Evolutionary conservation across 2,329 filamentous ascomycete species (phyloP).

Genomic region (Metarhizium sp.): DNA sequence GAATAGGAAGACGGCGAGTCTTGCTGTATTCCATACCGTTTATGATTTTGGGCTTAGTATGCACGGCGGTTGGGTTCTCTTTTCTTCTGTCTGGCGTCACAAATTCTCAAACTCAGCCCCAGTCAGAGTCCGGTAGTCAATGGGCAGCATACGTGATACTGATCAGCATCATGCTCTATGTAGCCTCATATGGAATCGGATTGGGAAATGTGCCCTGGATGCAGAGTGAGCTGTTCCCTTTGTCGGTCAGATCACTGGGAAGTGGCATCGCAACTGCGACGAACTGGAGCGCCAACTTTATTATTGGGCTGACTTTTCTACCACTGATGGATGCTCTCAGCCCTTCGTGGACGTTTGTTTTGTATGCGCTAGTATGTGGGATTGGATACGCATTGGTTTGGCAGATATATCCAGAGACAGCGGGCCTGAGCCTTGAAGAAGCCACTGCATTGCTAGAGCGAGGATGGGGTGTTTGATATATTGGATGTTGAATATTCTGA

Average conservation of each 20-base stretch:
- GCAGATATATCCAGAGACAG: conserved; percentile 78
- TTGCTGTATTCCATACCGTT: conserved; percentile 75
- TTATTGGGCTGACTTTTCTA: conserved; percentile 78
- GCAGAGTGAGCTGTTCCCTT: conserved; percentile 83
- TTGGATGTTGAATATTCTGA: not conserved
- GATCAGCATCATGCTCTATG: conserved; percentile 69
- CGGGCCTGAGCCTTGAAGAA: conserved; percentile 72
- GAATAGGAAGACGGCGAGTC: conserved; percentile 68
- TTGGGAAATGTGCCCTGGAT: conserved; percentile 94
- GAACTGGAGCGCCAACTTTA: conserved; percentile 80
- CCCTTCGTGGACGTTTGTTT: conserved; percentile 66
- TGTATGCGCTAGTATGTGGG: conserved; percentile 67
- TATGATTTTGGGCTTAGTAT: conserved; percentile 65
- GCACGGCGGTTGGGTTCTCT: conserved; percentile 65
- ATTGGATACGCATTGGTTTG: conserved; percentile 60
- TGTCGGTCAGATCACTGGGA: conserved; percentile 62
- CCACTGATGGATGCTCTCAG: conserved; percentile 73
- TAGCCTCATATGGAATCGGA: conserved; percentile 76
- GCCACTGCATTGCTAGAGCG: conserved; percentile 60
- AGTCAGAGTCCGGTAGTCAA: conserved; percentile 11
- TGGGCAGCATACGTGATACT: conserved; percentile 53
- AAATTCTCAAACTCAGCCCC: conserved; percentile 8
- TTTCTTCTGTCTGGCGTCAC: conserved; percentile 40
- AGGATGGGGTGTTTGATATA: conserved; percentile 60
- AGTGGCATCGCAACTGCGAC: conserved; percentile 68